Base-by-base conservation (phyloP, 257 asterid species). In the Nemophila menziesii region DNA sequence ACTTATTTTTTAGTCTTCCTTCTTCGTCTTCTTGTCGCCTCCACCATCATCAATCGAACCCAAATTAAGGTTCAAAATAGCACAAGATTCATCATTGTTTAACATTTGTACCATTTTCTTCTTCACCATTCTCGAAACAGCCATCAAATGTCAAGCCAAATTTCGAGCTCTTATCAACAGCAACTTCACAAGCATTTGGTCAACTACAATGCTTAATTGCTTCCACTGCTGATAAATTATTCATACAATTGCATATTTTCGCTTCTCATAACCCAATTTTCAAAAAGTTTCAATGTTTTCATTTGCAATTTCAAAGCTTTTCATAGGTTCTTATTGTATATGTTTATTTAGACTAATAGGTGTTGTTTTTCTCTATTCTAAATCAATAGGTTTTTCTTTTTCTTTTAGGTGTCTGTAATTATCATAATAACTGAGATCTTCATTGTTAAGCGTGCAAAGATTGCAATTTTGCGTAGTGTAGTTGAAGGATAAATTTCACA, bases 261-360 rank as follows among this genome's bases (percentile, higher is more conserved):
- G 65, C 57, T 60, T 62, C 78, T 20, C 60, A 42, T 22, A 70
- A 71, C 46, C 73, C 53, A 42, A 6, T 78, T 64, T 49, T 76
- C 24, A 64, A 63, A 41, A 78, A 60, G 38, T 16, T 81, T 4
- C 24, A 63, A 29, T 64, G 77, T 20, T 60, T 68, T 33, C 38
- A 72, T 52, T 68, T 75, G 34, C 54, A 68, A 52, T 60, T 82
- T 51, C 81, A 67, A 39, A 54, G 46, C 56, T 47, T 63, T 56
- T 39, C 51, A 58, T 78, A 74, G 92, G 92, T 78, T 46, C 27
- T 20, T 9, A 11, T 19, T n/a, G n/a, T n/a, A n/a, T 26, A 11
- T 16, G 36, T 29, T 7, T 29, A 29, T 29, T 10, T 2, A 29
- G 3, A 29, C 36, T 7, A 29, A 29, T 1, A 13, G 36, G 3